Percentiles rank a stretch among this genome's conserved stretches.
Conservation (phyloP, 1,284 basidiomycete genomes). For the Omphalotus olearius region DNA sequence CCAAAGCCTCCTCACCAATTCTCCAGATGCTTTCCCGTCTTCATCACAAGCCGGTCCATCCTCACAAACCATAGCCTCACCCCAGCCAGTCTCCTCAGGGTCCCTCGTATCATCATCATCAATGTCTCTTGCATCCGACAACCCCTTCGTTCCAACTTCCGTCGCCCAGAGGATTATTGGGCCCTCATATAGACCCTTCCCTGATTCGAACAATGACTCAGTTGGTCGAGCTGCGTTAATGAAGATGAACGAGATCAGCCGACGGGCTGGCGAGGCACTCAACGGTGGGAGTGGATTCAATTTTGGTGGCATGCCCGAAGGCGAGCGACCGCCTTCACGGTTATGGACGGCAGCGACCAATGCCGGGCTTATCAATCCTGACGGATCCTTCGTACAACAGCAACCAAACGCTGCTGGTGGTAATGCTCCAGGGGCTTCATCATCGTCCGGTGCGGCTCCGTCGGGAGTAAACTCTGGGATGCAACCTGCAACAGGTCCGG, state of each 20-base stretch:
- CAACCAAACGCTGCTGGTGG: neutral
- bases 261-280: conserved; percentile 44
- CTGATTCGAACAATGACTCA: conserved; percentile 7
- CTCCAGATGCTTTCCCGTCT: neutral
- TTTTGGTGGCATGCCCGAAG: neutral
- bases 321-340: conserved; percentile 14
- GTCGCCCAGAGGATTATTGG: conserved; percentile 10
- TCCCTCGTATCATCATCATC: conserved; percentile 2
- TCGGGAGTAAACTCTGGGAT: neutral
- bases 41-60: conserved; percentile 9
- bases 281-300: conserved; percentile 25
- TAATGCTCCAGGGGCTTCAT: neutral
- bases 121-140: conserved; percentile 9
- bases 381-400: conserved; percentile 13
- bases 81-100: conserved; percentile 1
- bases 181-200: conserved; percentile 3
- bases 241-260: conserved; percentile 74
- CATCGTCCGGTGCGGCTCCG: neutral
- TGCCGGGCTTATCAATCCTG: conserved; percentile 17
- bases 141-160: conserved; percentile 9
- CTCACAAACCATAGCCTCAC: conserved; percentile 3
- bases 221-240: conserved; percentile 31
- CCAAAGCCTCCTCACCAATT: conserved; percentile 1
- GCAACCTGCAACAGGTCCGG: neutral
- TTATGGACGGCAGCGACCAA: conserved; percentile 16